A percentile compares a stretch with the other conserved stretches of the same genome.
These are phyloP conservation scores for Manihot esculenta DNA, from an alignment of 441 rosid species.

Conservation along the genomic window DNA sequence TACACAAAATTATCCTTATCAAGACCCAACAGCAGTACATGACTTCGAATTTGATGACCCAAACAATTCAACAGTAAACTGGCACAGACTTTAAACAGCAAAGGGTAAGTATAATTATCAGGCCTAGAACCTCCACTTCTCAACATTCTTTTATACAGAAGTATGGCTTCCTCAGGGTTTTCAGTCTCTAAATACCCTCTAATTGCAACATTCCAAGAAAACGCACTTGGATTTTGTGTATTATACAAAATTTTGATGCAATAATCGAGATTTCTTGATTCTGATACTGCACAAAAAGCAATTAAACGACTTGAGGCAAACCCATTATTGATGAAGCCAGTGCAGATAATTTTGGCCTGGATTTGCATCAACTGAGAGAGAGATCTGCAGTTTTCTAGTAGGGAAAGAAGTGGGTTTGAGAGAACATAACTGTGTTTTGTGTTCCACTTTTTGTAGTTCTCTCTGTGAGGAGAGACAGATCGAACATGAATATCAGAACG, in stretches of 20 bases:
- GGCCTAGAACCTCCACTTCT: constrained; percentile 48
- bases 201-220: constrained; percentile 77
- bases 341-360: constrained; percentile 61
- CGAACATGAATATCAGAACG: constrained; percentile 29
- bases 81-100: constrained; percentile 63
- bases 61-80: constrained; percentile 32
- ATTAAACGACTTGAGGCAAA: constrained; percentile 67
- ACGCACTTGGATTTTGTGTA: constrained; percentile 36
- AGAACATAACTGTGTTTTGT: constrained; percentile 45
- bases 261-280: constrained; percentile 56
- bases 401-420: constrained; percentile 50
- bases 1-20: constrained; percentile 56
- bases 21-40: constrained; percentile 65
- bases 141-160: constrained; percentile 62
- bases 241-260: constrained; percentile 49
- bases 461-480: constrained; percentile 43
- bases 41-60: constrained; percentile 61
- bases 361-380: constrained; percentile 67
- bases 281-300: constrained; percentile 60
- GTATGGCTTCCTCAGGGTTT: constrained; percentile 36
- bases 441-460: constrained; percentile 41
- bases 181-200: constrained; percentile 59
- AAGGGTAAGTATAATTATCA: constrained; percentile 68
- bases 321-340: constrained; percentile 48
- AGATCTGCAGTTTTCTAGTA: constrained; percentile 56